Base-by-base conservation (phyloP, 495 filamentous ascomycete genomes). In the Lasiosphaeria ovina region DNA sequence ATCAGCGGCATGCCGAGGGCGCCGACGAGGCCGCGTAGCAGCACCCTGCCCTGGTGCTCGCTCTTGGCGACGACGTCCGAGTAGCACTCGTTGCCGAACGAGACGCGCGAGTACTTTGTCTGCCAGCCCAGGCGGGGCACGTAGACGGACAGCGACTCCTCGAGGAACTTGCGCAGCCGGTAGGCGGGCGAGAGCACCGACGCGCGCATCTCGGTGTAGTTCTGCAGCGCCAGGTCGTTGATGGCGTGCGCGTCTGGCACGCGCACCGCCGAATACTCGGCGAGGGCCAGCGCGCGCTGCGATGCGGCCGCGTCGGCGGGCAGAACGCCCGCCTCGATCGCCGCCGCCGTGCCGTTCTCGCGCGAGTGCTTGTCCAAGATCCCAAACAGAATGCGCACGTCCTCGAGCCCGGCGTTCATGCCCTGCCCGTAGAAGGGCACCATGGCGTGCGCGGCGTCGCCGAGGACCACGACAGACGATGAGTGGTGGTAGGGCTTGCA, bases 391-490 rank as follows among this genome's bases (percentile, higher is more conserved):
- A 93, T 83, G n/a, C 87, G 80, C 36, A 94, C 85, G 70, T 96
- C 87, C 72, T 94, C 88, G 57, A 98, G 82, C 2, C 91, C 87
- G 17, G 94, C 85, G 72, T 98, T 92, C 79, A 95, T 89, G 51
- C 91, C 88, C 67, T 98, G 89, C 24, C 89, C 89, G 75, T 94
- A 90, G 78, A 98, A 98, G 2, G 95, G 94, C 0, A 98, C 91
- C 84, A 98, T 97, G 51, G 94, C 95, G 74, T 98, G 95, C 6
- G 94, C 94, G 31, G 94, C 92, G 67, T 98, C 94, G 53, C 94
- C 94, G 47, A 98, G 66, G 59, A 98, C 90, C 55, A 95, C 90
- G 31, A 79, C 89, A n/a, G 86, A 88, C 35, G 85, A 82, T 42
- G 70, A 78, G 79, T 83, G 91, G 76, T 97, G 91, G 71, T 97